Evolutionary conservation across 164 flowering plant genomes (phyloP).

Genomic region (Vitis rotundifolia): DNA sequence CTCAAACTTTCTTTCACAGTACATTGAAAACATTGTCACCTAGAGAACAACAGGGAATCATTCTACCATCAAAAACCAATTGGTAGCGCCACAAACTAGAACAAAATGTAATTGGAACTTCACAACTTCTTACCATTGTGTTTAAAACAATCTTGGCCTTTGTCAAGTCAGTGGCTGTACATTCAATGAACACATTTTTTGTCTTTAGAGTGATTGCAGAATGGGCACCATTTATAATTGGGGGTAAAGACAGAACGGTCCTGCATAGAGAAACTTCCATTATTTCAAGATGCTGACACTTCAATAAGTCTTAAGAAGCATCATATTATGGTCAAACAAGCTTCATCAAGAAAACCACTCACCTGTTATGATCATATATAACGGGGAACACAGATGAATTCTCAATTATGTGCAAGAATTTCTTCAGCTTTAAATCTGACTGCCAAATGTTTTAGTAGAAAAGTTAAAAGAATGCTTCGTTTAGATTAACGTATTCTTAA

Average conservation of each 20-base stretch:
- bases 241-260: conserved; percentile 90
- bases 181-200: conserved; percentile 91
- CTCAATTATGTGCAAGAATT: conserved; percentile 92
- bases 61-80: not conserved
- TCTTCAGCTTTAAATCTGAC: conserved; percentile 95
- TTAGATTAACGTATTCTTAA: too few species aligned
- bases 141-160: conserved; percentile 93
- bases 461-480: too few species aligned
- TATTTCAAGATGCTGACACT: not conserved
- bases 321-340: not conserved
- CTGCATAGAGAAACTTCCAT: conserved; percentile 40
- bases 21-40: conserved; percentile 87
- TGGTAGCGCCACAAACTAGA: not conserved
- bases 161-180: conserved; percentile 93
- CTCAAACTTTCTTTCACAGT: conserved; percentile 82
- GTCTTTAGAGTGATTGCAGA: conserved; percentile 87
- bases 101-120: conserved; percentile 4
- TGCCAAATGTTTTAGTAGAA: conserved; percentile 31
- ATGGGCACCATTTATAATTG: conserved; percentile 93
- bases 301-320: not conserved
- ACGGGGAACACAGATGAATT: conserved; percentile 85
- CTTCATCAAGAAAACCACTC: not conserved
- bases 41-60: conserved; percentile 20
- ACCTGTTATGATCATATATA: conserved; percentile 83
- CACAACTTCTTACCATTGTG: conserved; percentile 61